Base-by-base conservation (phyloP, 768 basidiomycete genomes). In the Hemileccinum rubropunctum region DNA sequence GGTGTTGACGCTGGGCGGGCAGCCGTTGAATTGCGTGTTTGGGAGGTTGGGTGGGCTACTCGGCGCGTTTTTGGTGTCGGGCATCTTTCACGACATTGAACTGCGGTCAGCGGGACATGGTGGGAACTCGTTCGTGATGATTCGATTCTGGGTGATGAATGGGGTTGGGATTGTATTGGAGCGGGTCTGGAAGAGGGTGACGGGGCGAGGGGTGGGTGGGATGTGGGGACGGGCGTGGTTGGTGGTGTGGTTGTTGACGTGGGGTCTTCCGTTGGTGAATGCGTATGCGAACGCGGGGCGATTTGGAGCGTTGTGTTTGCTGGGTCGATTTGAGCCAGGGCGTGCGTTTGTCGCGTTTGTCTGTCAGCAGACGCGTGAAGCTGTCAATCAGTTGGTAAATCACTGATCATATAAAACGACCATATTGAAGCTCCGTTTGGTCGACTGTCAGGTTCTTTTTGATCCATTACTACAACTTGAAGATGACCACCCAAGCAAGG, bases 31-130 rank as follows among this genome's bases (percentile, higher is more conserved):
- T 6, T 52, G 60, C 40, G 26, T 84, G 5, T 63, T 78, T 34
- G 84, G 86, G 9, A 74, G 76, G 8, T 50, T 63, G 0, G 83
- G 79, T 1, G 72, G 71, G 2, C 61, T 86, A 0, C 41, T 87
- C 1, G 82, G 82, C 2, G 77, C 75, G 6, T 88, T 88, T 60
- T 44, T 79, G 7, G 48, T 77, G 5, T 88, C 85, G 1, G 84
- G 75, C 7, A 23, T 83, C 6, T 60, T 86, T 26, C 87, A 88
- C 57, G 71, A 77, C 52, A 28, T 77, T 10, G 81, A 78, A 6
- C 42, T 80, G 42, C 81, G 80, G 76, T 78, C 78, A 0, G 72
- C 81, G 69, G 79, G 76, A 1, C 68, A 64, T 0, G 78, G 79
- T 12, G 68, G 73, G 0, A 77, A 79, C 21, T 71, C 76, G n/a